Percentiles rank a stretch among this genome's conserved stretches.
Conservation (phyloP, 148 eudicot species). For the Polygonum aviculare region DNA sequence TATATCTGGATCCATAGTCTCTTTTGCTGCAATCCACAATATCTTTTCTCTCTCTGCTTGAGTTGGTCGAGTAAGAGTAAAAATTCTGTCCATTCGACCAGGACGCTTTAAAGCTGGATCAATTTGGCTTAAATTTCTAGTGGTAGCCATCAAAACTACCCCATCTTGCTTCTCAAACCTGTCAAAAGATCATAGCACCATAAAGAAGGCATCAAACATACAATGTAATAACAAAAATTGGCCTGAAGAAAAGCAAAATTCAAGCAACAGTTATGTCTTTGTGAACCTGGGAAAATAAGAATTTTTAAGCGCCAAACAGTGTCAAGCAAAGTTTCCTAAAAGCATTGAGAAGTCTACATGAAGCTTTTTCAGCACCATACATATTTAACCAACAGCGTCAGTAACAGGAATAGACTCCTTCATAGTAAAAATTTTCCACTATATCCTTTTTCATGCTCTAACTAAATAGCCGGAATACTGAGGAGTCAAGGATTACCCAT, state of each 20-base stretch:
- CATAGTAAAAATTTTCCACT: not conserved
- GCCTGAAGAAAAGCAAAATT: not conserved
- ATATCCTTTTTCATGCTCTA: not conserved
- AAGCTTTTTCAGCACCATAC: not conserved
- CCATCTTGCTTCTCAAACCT: constrained; percentile 99
- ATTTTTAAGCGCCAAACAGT: no score
- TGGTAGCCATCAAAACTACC: constrained; percentile 96
- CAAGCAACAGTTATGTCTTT: not conserved
- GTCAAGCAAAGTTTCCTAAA: not conserved
- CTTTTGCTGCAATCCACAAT: constrained; percentile 56
- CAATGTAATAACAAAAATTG: not conserved
- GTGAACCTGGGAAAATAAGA: not conserved
- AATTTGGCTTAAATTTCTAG: constrained; percentile 65
- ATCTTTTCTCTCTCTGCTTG: constrained; percentile 84
- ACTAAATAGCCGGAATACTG: not conserved
- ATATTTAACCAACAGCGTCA: not conserved
- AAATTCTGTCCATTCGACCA: constrained; percentile 97
- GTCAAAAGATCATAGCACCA: constrained; percentile 6
- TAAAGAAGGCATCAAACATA: not conserved
- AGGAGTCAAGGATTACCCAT: constrained; percentile 47
- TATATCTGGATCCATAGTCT: constrained; percentile 77
- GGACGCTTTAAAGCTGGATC: constrained; percentile 90
- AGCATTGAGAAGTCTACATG: not conserved
- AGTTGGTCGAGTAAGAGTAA: constrained; percentile 75
- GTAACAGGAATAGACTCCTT: not conserved